Conservation (phyloP, 805 yeast species). For the Candida palmyrensis region DNA sequence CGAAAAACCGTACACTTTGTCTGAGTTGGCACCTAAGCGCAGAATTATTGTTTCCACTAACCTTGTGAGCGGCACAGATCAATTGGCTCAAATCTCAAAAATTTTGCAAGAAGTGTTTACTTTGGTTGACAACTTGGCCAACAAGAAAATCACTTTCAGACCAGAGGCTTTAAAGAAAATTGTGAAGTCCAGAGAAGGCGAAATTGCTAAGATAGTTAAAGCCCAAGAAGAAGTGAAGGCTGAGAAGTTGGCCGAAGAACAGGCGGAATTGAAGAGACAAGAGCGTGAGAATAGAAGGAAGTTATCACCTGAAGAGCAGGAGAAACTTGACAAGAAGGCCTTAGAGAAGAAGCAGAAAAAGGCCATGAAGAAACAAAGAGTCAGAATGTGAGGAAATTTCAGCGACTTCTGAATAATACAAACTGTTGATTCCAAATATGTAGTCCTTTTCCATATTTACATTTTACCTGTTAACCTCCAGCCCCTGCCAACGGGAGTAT, state of each 20-base stretch:
- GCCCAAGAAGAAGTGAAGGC: slow-evolving; percentile 57
- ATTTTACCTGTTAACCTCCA: slow-evolving; percentile 52
- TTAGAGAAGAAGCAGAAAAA: slow-evolving; percentile 79
- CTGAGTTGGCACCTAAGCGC: slow-evolving; percentile 50
- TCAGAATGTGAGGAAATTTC: slow-evolving; percentile 19
- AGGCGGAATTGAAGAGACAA: slow-evolving; percentile 62
- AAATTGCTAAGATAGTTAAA: slow-evolving; percentile 64
- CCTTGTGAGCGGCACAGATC: slow-evolving; percentile 45
- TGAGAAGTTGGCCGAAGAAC: slow-evolving; percentile 67
- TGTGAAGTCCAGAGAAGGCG: slow-evolving; percentile 70
- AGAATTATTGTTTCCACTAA: slow-evolving; percentile 52
- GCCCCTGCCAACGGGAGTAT: slow-evolving; percentile 52
- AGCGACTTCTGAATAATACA: not conserved
- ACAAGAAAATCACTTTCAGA: slow-evolving; percentile 49
- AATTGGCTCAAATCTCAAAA: slow-evolving; percentile 44
- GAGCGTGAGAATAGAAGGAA: slow-evolving; percentile 54
- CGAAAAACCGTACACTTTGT: slow-evolving; percentile 60
- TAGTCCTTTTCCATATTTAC: slow-evolving; percentile 10
- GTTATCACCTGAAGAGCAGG: slow-evolving; percentile 72
- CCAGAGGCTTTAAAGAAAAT: slow-evolving; percentile 75
- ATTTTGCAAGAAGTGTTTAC: slow-evolving; percentile 53
- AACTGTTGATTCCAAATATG: not conserved
- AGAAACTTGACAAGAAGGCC: slow-evolving; percentile 72
- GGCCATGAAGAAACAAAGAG: slow-evolving; percentile 56
- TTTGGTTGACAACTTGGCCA: slow-evolving; percentile 55